Base-by-base conservation (phyloP, 2,329 filamentous ascomycete genomes). In the Aspergillus ibericus region DNA sequence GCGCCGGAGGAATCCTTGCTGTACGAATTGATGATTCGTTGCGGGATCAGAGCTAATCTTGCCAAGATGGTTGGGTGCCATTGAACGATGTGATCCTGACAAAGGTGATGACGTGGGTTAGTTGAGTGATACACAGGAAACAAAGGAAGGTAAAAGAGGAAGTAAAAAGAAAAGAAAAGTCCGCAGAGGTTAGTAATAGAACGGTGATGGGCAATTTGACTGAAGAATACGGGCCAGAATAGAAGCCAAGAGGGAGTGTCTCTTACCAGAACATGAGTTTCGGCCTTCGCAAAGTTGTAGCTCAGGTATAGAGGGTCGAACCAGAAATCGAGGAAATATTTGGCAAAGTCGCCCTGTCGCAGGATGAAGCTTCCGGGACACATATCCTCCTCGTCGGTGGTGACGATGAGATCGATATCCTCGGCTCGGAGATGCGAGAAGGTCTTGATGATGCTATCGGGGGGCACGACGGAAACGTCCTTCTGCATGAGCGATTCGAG, bases 51-150 rank as follows among this genome's bases (percentile, higher is more conserved):
- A 1, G 90, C 93, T 61, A 98, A 80, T 72, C 92, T 95, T 36
- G 93, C 92, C 10, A 99, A 84, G 46, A 99, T 89, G 0, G 95
- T 99, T 27, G 93, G 92, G 72, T 99, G 95, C 96, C 95, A 99
- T 81, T 96, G 93, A 34, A 91, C 86, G 65, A 93, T 89, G 72
- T 95, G 91, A 77, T 93, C 90, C 90, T 93, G 62, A 32, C 56
- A 32, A 47, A 58, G 57, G 36, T 13, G 44, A 59, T 20, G 42
- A 47, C 20, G 53, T 81, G 63, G 79, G 70, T 56, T 20, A 47
- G 36, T 53, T 27, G 32, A 22, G 22, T 18, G n/a, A 3, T 10
- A 42, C 47, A 32, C 7, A 27, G 12, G 13, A 15, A 50, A 40
- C 22, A 5, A n/a, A 29, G 9, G 34, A 25, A n/a, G 55, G 20